phyloP scores from a whole-genome alignment of 148 eudicot genomes.

The Rhododendron ovatum region DNA sequence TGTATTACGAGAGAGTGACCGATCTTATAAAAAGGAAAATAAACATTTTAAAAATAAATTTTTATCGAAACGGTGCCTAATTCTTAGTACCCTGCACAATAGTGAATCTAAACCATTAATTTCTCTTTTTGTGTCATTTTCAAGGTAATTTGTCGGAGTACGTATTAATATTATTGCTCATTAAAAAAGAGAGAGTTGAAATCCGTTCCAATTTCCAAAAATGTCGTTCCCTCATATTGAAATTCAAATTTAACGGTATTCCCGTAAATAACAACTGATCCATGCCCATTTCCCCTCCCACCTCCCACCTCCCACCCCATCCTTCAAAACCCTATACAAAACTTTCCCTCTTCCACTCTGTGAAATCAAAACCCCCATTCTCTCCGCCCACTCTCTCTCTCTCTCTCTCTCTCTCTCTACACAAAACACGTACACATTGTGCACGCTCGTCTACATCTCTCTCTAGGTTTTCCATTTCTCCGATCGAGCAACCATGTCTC shows the following conservation, averaged over 20 bases:
- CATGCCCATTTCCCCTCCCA: background rate
- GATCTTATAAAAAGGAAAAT: too few relatives aligned
- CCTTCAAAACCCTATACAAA: slow-evolving; percentile 1
- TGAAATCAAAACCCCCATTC: background rate
- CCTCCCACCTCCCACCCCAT: background rate
- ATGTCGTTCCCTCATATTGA: background rate
- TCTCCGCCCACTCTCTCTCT: background rate
- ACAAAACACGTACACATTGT: background rate
- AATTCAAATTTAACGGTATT: slow-evolving; percentile 4
- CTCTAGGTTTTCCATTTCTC: background rate
- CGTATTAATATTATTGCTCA: too few relatives aligned
- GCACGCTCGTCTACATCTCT: background rate
- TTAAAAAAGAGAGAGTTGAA: too few relatives aligned
- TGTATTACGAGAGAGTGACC: too few relatives aligned
- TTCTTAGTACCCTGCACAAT: too few relatives aligned
- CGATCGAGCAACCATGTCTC: slow-evolving; percentile 21
- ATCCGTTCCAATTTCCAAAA: too few relatives aligned
- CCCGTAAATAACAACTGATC: background rate
- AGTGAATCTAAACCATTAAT: too few relatives aligned
- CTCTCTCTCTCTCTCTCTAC: background rate
- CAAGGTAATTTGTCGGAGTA: too few relatives aligned
- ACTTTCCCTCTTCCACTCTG: background rate
- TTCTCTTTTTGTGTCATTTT: too few relatives aligned
- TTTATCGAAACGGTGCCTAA: too few relatives aligned
- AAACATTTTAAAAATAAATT: too few relatives aligned